A percentile compares a stretch with the other conserved stretches of the same genome.
These are phyloP conservation scores for Fonsecaea multimorphosa DNA, from an alignment of 2,329 filamentous ascomycete species.

Conservation along the genomic window DNA sequence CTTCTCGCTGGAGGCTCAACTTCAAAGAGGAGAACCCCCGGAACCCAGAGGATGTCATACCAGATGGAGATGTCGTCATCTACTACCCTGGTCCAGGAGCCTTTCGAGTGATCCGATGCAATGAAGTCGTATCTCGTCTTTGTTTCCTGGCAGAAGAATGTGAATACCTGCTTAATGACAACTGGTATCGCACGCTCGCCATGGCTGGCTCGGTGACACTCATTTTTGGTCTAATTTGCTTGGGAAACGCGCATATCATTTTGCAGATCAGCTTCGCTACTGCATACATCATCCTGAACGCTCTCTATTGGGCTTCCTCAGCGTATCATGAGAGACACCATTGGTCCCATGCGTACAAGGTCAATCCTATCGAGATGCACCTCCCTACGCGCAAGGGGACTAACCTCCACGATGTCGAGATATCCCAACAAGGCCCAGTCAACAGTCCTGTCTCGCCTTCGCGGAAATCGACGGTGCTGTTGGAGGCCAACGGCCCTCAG, in stretches of 20 bases:
- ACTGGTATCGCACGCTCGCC: constrained; percentile 59
- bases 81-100: constrained; percentile 62
- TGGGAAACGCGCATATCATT: constrained; percentile 67
- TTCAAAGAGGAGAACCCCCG: constrained; percentile 58
- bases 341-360: constrained; percentile 29
- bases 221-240: constrained; percentile 66
- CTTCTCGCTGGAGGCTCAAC: constrained; percentile 64
- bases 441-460: not conserved
- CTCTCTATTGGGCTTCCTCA: constrained; percentile 64
- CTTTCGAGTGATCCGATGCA: constrained; percentile 64
- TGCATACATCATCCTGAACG: constrained; percentile 66
- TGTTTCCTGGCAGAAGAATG: constrained; percentile 62
- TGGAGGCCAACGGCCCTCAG: not conserved
- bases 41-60: constrained; percentile 45
- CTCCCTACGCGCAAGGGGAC: not conserved
- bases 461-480: too few species aligned
- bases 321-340: constrained; percentile 24
- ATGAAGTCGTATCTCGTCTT: constrained; percentile 65
- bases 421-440: not conserved
- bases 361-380: constrained; percentile 3
- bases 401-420: not conserved
- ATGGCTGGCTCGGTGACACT: constrained; percentile 64
- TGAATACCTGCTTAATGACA: not conserved
- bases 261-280: constrained; percentile 65
- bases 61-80: constrained; percentile 65